phyloP scores from a whole-genome alignment of 192 early-diverging fungal genomes.

The Blastocladiella britannica region DNA sequence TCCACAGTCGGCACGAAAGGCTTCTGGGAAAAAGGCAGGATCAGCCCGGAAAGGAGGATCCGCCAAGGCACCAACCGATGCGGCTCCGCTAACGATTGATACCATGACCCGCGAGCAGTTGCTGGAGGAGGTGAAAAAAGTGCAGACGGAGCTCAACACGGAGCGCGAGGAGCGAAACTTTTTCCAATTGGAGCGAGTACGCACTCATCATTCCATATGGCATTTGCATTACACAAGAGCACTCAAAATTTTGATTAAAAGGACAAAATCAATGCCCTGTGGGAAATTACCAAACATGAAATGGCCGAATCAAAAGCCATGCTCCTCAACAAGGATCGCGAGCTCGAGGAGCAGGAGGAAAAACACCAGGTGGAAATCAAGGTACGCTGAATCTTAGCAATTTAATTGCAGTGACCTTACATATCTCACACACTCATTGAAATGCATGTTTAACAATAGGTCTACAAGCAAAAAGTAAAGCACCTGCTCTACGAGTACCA shows the following conservation, averaged over 20 bases:
- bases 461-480: conserved; percentile 51
- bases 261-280: conserved; percentile 36
- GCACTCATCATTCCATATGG: too few species aligned
- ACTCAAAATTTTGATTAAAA: conserved; percentile 2
- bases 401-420: not conserved
- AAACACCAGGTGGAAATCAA: conserved; percentile 48
- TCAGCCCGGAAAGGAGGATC: too few species aligned
- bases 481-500: conserved; percentile 48
- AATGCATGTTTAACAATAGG: conserved; percentile 15
- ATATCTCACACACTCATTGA: conserved; percentile 1
- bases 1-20: too few species aligned
- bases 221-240: not conserved
- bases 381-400: too few species aligned
- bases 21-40: too few species aligned
- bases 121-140: conserved; percentile 20
- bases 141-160: conserved; percentile 22
- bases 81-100: conserved; percentile 3
- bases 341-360: conserved; percentile 38
- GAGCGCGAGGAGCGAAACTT: conserved; percentile 38
- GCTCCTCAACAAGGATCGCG: conserved; percentile 35
- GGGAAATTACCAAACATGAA: conserved; percentile 38
- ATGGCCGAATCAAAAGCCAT: conserved; percentile 22
- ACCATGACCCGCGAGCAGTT: conserved; percentile 3
- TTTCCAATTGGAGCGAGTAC: conserved; percentile 37
- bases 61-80: too few species aligned